Percentiles rank a stretch among this genome's conserved stretches.
phyloP scores from a whole-genome alignment of 2,329 filamentous ascomycete species.

The Sclerotinia glacialis region DNA sequence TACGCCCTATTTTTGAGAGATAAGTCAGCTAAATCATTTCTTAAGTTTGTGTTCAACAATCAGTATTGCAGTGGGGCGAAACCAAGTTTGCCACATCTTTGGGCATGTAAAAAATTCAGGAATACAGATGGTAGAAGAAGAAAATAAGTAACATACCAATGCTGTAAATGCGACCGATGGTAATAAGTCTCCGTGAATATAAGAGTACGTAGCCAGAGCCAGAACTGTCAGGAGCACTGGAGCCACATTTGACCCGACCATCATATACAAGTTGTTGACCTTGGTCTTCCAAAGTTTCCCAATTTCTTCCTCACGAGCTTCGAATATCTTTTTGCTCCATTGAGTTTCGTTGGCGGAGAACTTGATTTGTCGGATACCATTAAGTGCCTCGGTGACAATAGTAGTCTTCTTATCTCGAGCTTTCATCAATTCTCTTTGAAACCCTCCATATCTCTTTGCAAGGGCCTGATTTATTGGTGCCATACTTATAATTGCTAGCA shows the following conservation, averaged over 20 bases:
- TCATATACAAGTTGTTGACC: constrained; percentile 29
- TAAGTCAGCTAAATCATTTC: neutral
- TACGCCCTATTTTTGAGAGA: constrained; percentile 45
- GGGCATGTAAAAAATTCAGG: neutral
- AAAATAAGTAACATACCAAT: constrained; percentile 42
- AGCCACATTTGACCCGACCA: constrained; percentile 60
- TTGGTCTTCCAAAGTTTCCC: constrained; percentile 54
- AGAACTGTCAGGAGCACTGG: constrained; percentile 70
- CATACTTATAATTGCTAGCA: constrained; percentile 59
- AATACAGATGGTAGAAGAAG: neutral
- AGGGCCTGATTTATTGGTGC: constrained; percentile 65
- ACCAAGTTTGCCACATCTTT: neutral
- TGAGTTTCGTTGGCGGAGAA: constrained; percentile 71
- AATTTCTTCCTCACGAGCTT: constrained; percentile 65
- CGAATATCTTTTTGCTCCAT: constrained; percentile 67
- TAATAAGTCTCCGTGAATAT: constrained; percentile 58
- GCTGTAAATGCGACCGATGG: constrained; percentile 79
- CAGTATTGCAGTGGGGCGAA: no score
- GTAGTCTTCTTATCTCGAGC: constrained; percentile 70
- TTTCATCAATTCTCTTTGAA: constrained; percentile 69
- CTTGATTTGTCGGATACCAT: constrained; percentile 79
- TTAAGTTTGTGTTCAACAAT: neutral
- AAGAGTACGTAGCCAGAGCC: constrained; percentile 65
- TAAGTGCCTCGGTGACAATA: constrained; percentile 69
- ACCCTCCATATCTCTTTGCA: constrained; percentile 59